Evolutionary conservation across 176 grass and related monocot species (phyloP).

Genomic region (Guadua angustifolia): DNA sequence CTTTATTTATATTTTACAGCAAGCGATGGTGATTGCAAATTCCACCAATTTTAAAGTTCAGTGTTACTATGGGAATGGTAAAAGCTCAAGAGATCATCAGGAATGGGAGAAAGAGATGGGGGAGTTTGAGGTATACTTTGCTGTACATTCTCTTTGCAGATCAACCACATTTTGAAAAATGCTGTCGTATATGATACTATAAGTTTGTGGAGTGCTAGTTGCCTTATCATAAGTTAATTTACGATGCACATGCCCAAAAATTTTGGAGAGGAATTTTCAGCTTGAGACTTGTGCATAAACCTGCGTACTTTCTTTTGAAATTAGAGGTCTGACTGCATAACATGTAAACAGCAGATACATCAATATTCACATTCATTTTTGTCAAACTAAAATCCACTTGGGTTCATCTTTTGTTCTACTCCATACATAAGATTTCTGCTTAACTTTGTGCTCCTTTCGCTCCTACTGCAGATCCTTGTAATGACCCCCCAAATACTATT

Average conservation of each 20-base stretch:
- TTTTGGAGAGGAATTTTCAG: conserved; percentile 28
- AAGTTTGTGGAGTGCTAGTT: conserved; percentile 24
- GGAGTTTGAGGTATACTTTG: conserved; percentile 61
- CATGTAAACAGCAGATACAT: conserved; percentile 25
- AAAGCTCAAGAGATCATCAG: conserved; percentile 64
- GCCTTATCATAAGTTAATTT: conserved; percentile 35
- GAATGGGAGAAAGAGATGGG: conserved; percentile 75
- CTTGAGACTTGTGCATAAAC: neutral
- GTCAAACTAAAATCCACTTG: conserved; percentile 17
- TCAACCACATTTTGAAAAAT: conserved; percentile 24
- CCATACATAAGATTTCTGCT: conserved; percentile 32
- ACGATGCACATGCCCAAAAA: neutral
- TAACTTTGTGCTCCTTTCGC: conserved; percentile 45
- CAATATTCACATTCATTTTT: conserved; percentile 8
- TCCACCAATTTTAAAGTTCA: conserved; percentile 88
- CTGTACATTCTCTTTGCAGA: conserved; percentile 26
- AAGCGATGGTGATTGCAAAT: conserved; percentile 83
- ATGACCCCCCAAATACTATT: conserved; percentile 95
- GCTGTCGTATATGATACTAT: conserved; percentile 16
- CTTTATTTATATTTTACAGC: conserved; percentile 59
- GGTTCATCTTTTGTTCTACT: conserved; percentile 22
- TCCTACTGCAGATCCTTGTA: conserved; percentile 72
- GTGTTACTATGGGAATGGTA: conserved; percentile 59
- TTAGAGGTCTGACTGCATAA: conserved; percentile 19
- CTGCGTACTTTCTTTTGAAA: conserved; percentile 5